Percentiles rank a stretch among this genome's conserved stretches.
phyloP scores from a whole-genome alignment of 2,329 filamentous ascomycete species.

The Ophiostoma novo-ulmi region DNA sequence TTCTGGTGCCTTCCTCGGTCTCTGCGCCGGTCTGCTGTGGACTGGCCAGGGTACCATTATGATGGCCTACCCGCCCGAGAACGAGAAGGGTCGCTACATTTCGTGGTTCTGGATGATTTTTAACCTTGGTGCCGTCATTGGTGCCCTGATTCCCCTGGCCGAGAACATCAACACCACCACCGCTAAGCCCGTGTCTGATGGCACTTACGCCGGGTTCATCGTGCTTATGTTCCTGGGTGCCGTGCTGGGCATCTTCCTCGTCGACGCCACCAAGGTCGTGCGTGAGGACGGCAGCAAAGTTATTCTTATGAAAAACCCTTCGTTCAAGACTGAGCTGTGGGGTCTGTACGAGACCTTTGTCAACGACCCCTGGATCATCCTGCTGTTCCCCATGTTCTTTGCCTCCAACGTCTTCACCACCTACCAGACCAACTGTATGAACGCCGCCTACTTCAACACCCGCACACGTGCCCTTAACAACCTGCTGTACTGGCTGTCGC shows the following conservation, averaged over 20 bases:
- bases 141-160: constrained; percentile 68
- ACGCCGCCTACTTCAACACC: constrained; percentile 64
- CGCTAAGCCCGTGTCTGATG: constrained; percentile 27
- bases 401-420: constrained; percentile 78
- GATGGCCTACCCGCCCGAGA: constrained; percentile 82
- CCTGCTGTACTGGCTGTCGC: constrained; percentile 71
- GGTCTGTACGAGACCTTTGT: constrained; percentile 70
- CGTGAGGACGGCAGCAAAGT: constrained; percentile 73
- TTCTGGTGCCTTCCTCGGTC: constrained; percentile 67
- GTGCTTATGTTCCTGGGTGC: constrained; percentile 40
- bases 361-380: constrained; percentile 65
- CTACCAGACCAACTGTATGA: constrained; percentile 66
- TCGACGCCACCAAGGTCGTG: constrained; percentile 65
- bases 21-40: constrained; percentile 77
- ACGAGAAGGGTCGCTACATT: constrained; percentile 81
- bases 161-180: constrained; percentile 54
- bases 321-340: constrained; percentile 71
- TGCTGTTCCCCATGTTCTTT: constrained; percentile 78
- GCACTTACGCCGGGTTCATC: constrained; percentile 30
- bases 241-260: constrained; percentile 61
- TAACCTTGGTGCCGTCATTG: constrained; percentile 85
- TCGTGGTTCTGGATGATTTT: constrained; percentile 94
- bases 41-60: constrained; percentile 79
- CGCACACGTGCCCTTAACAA: constrained; percentile 70
- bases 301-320: constrained; percentile 86